phyloP scores from a whole-genome alignment of 352 stramenopile species.

The Phytopythium delawarense region DNA sequence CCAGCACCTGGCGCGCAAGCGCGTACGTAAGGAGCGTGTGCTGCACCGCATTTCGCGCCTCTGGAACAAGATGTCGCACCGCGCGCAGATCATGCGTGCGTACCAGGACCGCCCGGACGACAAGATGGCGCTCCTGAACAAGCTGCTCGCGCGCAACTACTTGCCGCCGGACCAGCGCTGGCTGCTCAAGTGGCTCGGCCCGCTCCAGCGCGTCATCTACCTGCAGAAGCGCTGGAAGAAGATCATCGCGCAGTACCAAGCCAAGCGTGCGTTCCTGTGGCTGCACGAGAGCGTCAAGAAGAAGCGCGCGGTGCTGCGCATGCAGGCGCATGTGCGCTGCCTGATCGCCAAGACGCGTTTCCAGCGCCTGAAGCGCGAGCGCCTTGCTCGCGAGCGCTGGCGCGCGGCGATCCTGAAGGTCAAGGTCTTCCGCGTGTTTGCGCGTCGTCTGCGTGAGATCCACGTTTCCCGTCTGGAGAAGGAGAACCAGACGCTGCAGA shows the following conservation, averaged over 20 bases:
- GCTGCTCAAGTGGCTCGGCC: constrained; percentile 83
- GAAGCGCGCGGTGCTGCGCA: constrained; percentile 55
- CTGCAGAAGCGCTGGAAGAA: constrained; percentile 86
- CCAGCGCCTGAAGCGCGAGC: constrained; percentile 55
- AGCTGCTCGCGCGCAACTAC: constrained; percentile 64
- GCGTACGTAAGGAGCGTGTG: constrained; percentile 50
- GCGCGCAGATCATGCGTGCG: constrained; percentile 66
- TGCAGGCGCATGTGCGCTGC: constrained; percentile 62
- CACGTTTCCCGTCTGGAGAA: constrained; percentile 71
- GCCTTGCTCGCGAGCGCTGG: constrained; percentile 65
- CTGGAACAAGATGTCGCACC: constrained; percentile 62
- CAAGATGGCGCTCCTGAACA: constrained; percentile 80
- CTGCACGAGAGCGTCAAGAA: constrained; percentile 58
- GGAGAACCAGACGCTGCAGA: constrained; percentile 48
- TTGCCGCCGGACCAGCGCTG: constrained; percentile 60
- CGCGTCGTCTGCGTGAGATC: constrained; percentile 53
- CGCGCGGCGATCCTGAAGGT: constrained; percentile 63
- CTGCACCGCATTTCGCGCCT: constrained; percentile 56
- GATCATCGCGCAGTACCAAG: constrained; percentile 62
- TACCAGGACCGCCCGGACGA: constrained; percentile 79
- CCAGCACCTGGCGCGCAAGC: constrained; percentile 69
- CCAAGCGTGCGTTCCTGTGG: constrained; percentile 81
- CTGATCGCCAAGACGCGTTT: constrained; percentile 69
- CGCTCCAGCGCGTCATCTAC: constrained; percentile 78
- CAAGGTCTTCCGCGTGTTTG: constrained; percentile 47